Base-by-base conservation (phyloP, 2,329 filamentous ascomycete genomes). In the Cladosporium sp. region DNA sequence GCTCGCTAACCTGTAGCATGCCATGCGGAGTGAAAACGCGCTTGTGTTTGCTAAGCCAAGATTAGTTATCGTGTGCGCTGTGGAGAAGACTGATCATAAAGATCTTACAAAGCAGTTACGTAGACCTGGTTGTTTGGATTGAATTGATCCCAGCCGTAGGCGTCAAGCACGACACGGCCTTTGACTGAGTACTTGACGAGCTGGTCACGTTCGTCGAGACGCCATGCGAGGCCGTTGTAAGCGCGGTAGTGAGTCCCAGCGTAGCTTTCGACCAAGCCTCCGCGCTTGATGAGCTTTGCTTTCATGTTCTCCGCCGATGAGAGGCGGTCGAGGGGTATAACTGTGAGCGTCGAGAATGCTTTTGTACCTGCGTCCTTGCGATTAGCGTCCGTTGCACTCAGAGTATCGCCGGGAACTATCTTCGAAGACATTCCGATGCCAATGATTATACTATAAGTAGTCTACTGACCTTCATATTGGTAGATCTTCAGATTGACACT, bases 101-200 rank as follows among this genome's bases (percentile, higher is more conserved):
- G n/a, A 9, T 70, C 69, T 7, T 63, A 64, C 40, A 78, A 62
- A 3, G 75, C 71, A 1, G 68, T 66, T 11, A 75, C 70, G 57
- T 70, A 78, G 65, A 77, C 65, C 9, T 71, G 65, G 19, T 69
- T 62, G 59, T 75, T 71, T 0, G 79, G 76, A 38, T 80, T 75
- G 68, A 81, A 82, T 1, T 67, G 69, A 40, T 75, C 76, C 67
- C 73, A 82, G 38, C 79, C 80, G 36, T 80, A 75, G 0, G 76
- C 75, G 60, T 84, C 81, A 47, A 84, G 78, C 42, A 83, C 75
- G 25, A 84, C 76, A 19, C 80, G 74, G 34, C 78, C 77, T 59
- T 78, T 78, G 60, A 82, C 68, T 59, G 71, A 73, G 60, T 74
- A 75, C 60, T 76, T 76, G 61, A 77, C 73, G 60, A 69, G 69